Percentiles rank a stretch among this genome's conserved stretches.
These are phyloP conservation scores for Barnettozyma botsteinii DNA, from an alignment of 805 yeast species.

Conservation along the genomic window DNA sequence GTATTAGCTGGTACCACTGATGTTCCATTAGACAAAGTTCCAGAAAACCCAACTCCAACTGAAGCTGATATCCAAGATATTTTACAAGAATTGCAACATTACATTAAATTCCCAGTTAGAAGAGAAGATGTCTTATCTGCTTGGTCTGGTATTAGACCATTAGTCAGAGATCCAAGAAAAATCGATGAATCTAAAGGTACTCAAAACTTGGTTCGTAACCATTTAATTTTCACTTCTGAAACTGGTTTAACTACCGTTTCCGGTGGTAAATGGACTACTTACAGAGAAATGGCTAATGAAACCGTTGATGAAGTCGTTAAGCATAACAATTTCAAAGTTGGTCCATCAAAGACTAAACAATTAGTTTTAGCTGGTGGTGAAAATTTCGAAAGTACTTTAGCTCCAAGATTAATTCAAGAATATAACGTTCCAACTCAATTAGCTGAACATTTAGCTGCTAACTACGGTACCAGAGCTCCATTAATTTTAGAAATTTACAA, in stretches of 20 bases:
- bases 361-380: conserved; percentile 74
- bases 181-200: conserved; percentile 43
- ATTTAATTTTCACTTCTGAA: conserved; percentile 65
- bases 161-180: conserved; percentile 76
- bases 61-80: conserved; percentile 89
- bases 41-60: conserved; percentile 73
- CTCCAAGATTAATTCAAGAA: conserved; percentile 75
- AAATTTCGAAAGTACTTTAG: conserved; percentile 65
- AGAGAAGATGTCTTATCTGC: conserved; percentile 90
- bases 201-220: conserved; percentile 88
- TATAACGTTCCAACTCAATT: conserved; percentile 66
- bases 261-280: conserved; percentile 98
- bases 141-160: conserved; percentile 96
- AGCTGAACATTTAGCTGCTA: conserved; percentile 76
- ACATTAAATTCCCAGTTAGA: conserved; percentile 80
- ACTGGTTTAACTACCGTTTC: conserved; percentile 82
- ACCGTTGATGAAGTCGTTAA: conserved; percentile 71
- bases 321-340: conserved; percentile 37
- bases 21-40: conserved; percentile 68
- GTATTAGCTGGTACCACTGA: conserved; percentile 97
- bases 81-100: conserved; percentile 80
- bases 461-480: conserved; percentile 89
- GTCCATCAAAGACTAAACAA: conserved; percentile 36
- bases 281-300: conserved; percentile 96
- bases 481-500: conserved; percentile 56